A percentile compares a stretch with the other conserved stretches of the same genome.
phyloP scores from a whole-genome alignment of 1,284 basidiomycete genomes.

The Malassezia equina region DNA sequence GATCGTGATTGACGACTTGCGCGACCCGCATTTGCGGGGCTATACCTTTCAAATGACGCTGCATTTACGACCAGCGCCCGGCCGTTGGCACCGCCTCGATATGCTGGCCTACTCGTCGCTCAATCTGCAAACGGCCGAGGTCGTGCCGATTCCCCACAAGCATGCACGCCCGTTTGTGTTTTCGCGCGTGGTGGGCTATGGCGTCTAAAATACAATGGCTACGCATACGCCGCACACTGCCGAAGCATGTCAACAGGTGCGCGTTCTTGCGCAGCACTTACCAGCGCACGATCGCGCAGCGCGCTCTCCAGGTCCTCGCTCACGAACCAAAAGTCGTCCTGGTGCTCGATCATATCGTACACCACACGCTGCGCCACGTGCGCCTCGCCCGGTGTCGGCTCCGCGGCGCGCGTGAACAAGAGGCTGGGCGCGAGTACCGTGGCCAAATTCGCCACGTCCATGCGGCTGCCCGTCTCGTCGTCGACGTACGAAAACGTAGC shows the following conservation, averaged over 20 bases:
- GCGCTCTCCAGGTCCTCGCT: constrained; percentile 38
- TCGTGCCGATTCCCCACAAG: constrained; percentile 61
- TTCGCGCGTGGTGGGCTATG: constrained; percentile 56
- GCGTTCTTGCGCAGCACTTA: constrained; percentile 34
- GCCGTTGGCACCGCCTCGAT: constrained; percentile 72
- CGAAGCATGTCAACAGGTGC: constrained; percentile 38
- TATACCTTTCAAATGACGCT: constrained; percentile 81
- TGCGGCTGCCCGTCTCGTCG: constrained; percentile 94
- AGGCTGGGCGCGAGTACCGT: constrained; percentile 96
- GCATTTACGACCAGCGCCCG: constrained; percentile 59
- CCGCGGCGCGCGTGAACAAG: constrained; percentile 70
- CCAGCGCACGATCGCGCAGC: constrained; percentile 39
- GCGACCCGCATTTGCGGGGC: constrained; percentile 50
- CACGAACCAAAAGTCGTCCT: constrained; percentile 66
- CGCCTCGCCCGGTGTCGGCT: constrained; percentile 83
- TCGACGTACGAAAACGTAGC: constrained; percentile 97
- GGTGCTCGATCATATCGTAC: constrained; percentile 66
- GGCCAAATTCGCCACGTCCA: constrained; percentile 94
- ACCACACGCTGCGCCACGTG: constrained; percentile 67
- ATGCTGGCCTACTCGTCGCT: constrained; percentile 59
- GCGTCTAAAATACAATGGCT: constrained; percentile 20
- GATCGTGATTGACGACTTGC: constrained; percentile 35
- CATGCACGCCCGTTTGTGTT: constrained; percentile 85
- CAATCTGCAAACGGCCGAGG: constrained; percentile 64
- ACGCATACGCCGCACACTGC: constrained; percentile 40